Percentiles rank a stretch among this genome's conserved stretches.
phyloP scores from a whole-genome alignment of 352 stramenopile genomes.

The Thalassiosira allenii region DNA sequence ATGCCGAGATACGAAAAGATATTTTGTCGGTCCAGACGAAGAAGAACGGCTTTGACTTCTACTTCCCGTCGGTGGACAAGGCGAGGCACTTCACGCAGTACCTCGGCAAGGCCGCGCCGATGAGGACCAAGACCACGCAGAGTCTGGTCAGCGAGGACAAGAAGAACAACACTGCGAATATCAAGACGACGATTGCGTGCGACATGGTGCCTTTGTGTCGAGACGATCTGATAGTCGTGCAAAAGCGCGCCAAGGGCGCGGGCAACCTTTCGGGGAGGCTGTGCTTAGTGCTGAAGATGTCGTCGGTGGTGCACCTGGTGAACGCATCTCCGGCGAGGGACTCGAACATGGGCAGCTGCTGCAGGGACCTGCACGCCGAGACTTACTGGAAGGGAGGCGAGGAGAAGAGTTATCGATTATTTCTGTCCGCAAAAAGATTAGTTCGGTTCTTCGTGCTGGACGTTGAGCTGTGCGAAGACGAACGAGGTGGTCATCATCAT shows the following conservation, averaged over 20 bases:
- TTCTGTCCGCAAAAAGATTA: conserved; percentile 74
- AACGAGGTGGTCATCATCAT: conserved; percentile 19
- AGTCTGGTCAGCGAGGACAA: conserved; percentile 98
- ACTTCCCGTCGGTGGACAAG: conserved; percentile 96
- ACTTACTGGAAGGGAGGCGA: conserved; percentile 82
- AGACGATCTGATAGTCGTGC: conserved; percentile 89
- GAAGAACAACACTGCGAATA: conserved; percentile 99
- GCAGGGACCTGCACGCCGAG: conserved; percentile 68
- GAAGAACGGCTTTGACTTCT: conserved; percentile 99
- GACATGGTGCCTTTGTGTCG: conserved; percentile 99
- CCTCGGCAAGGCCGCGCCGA: conserved; percentile 93
- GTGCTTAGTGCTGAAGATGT: conserved; percentile 79
- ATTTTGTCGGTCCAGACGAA: conserved; percentile 97
- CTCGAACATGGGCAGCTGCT: conserved; percentile 50
- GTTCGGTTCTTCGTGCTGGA: conserved; percentile 84
- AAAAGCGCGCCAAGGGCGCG: conserved; percentile 66
- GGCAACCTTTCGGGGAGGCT: conserved; percentile 74
- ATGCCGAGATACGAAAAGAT: conserved; percentile 88
- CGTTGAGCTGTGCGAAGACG: conserved; percentile 73
- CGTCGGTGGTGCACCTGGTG: conserved; percentile 73
- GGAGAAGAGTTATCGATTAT: conserved; percentile 78
- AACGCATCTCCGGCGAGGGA: conserved; percentile 72
- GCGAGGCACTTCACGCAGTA: conserved; percentile 97
- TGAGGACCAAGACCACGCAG: conserved; percentile 94
- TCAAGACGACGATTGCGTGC: conserved; percentile 98